Evolutionary conservation across 169 alveolate genomes (phyloP).

Genomic region (Plasmodium gonderi): DNA sequence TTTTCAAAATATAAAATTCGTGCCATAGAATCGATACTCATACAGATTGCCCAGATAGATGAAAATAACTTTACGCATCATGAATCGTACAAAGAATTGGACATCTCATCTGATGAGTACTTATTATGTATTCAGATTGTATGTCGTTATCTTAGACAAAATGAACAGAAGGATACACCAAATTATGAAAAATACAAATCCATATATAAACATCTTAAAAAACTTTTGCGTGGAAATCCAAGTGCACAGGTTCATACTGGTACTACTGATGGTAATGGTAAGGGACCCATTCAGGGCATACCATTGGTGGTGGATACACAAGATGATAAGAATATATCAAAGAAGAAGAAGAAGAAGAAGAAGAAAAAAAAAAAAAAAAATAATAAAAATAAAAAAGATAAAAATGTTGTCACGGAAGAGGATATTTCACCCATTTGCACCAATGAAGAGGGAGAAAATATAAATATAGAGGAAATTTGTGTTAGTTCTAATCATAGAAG

Average conservation of each 20-base stretch:
- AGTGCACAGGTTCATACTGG: too few species aligned
- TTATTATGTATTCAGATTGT: not conserved
- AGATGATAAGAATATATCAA: not conserved
- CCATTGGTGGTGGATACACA: not conserved
- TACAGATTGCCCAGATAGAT: not conserved
- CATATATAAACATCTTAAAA: not conserved
- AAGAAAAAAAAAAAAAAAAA: slow-evolving; percentile 9
- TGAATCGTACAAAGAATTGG: not conserved
- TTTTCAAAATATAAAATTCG: slow-evolving; percentile 13
- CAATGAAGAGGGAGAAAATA: not conserved
- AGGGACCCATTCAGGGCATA: not conserved
- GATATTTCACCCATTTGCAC: not conserved
- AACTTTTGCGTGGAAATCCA: not conserved
- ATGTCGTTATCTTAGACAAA: not conserved
- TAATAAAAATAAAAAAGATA: not conserved
- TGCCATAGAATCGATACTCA: not conserved
- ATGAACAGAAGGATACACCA: not conserved
- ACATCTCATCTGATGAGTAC: slow-evolving; percentile 12
- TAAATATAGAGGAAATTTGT: too few species aligned
- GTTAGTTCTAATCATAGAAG: too few species aligned
- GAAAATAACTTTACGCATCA: not conserved
- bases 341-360: not conserved
- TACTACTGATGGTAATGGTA: not conserved
- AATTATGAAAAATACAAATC: not conserved
- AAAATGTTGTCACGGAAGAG: too few species aligned